These are phyloP conservation scores for Pichia sp. DNA, from an alignment of 1,139 yeast genomes.

Conservation along the genomic window DNA sequence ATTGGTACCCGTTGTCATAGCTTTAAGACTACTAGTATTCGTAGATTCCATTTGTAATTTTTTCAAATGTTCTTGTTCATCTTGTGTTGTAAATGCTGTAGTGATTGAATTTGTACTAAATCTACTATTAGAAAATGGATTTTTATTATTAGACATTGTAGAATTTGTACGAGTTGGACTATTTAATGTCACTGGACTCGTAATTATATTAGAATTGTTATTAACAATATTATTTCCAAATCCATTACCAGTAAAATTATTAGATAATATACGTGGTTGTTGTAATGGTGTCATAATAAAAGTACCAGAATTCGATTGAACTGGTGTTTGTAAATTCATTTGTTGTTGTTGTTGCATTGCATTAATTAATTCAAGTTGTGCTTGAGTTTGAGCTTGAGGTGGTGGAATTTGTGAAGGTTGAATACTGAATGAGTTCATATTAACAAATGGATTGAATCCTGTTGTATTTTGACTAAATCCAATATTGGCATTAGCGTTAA, in stretches of 20 bases:
- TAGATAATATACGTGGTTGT: conserved; percentile 15
- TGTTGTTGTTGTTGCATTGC: conserved; percentile 14
- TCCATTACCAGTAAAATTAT: conserved; percentile 16
- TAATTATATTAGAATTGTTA: neutral
- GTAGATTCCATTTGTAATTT: conserved; percentile 4
- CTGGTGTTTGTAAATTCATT: conserved; percentile 11
- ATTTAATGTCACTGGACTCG: neutral
- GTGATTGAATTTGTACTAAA: conserved; percentile 22
- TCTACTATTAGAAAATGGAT: conserved; percentile 27
- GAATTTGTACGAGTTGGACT: conserved; percentile 7
- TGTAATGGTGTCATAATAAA: conserved; percentile 7
- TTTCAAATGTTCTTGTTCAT: conserved; percentile 15
- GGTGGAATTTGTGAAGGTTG: conserved; percentile 16
- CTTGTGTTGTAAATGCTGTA: conserved; percentile 18
- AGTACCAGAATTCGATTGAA: conserved; percentile 1
- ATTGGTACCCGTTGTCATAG: conserved; percentile 37
- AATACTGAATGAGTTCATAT: conserved; percentile 15
- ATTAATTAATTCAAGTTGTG: neutral
- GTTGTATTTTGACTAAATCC: conserved; percentile 20
- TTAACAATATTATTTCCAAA: conserved; percentile 9
- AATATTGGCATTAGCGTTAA: conserved; percentile 1
- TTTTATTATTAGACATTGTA: conserved; percentile 14
- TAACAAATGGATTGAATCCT: conserved; percentile 27
- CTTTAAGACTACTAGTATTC: conserved; percentile 13
- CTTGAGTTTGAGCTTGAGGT: conserved; percentile 9